Percentiles rank a stretch among this genome's conserved stretches.
phyloP scores from a whole-genome alignment of 176 grass and related monocot genomes.

The Aegilops bicornis region DNA sequence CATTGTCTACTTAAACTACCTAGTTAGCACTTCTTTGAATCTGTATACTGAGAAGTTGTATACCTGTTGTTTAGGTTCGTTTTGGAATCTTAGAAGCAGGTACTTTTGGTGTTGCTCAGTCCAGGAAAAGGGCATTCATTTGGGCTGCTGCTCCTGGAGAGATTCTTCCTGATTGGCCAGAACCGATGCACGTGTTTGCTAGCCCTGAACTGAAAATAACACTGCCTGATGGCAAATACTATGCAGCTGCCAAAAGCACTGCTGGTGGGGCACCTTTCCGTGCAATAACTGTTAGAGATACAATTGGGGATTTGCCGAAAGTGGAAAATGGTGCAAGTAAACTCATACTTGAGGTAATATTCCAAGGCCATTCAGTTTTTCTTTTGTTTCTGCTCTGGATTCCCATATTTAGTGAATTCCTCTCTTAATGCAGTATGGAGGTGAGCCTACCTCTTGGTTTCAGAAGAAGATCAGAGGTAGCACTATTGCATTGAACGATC shows the following conservation, averaged over 20 bases:
- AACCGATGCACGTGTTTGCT: conserved; percentile 95
- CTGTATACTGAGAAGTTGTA: conserved; percentile 31
- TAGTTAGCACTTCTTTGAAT: conserved; percentile 24
- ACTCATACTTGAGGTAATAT: conserved; percentile 66
- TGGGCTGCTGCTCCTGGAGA: conserved; percentile 95
- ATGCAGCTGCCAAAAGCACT: conserved; percentile 76
- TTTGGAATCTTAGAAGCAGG: conserved; percentile 98
- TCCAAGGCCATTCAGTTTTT: conserved; percentile 8
- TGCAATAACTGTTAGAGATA: conserved; percentile 89
- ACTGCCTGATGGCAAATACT: conserved; percentile 72
- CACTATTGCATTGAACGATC: conserved; percentile 66
- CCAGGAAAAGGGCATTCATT: conserved; percentile 96
- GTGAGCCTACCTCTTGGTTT: conserved; percentile 81
- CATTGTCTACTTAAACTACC: conserved; percentile 12
- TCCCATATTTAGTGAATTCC: conserved; percentile 6
- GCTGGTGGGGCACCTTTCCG: conserved; percentile 83
- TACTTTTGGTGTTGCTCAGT: conserved; percentile 89
- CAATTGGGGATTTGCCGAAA: conserved; percentile 79
- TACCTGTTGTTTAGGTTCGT: conserved; percentile 58
- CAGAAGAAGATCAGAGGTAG: conserved; percentile 92
- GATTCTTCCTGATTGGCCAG: conserved; percentile 90
- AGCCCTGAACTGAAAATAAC: conserved; percentile 79
- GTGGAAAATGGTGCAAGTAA: conserved; percentile 78
- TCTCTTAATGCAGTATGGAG: conserved; percentile 64
- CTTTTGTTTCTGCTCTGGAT: not conserved